Conservation (phyloP, 257 asterid species). For the Solanum bukasovii region DNA sequence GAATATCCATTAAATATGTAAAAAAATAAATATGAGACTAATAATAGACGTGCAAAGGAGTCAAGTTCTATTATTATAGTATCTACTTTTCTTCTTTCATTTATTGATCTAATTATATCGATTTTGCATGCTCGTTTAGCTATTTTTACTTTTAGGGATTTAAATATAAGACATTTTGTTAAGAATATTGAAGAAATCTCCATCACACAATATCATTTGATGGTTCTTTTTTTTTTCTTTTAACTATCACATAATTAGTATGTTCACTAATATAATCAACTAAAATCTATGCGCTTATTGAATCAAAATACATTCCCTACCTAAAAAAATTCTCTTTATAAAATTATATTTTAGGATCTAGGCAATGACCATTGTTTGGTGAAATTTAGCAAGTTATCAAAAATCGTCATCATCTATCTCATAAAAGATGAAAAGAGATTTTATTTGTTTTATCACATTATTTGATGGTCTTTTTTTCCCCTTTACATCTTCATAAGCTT, state of each 20-base stretch:
- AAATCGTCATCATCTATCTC: too few species aligned
- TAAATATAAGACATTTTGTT: too few species aligned
- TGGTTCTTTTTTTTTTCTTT: too few species aligned
- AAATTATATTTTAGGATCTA: background rate
- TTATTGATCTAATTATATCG: background rate
- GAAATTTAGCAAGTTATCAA: background rate
- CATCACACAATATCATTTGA: background rate
- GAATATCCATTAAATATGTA: background rate
- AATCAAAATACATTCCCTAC: background rate
- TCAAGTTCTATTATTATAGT: background rate
- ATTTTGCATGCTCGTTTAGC: background rate
- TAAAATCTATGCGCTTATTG: background rate
- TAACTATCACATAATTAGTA: background rate
- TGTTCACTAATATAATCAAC: background rate
- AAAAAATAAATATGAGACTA: background rate
- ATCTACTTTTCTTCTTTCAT: background rate
- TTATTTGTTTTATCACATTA: too few species aligned
- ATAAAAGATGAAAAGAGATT: too few species aligned
- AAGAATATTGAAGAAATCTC: background rate
- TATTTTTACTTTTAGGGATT: background rate
- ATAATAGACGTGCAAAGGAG: background rate
- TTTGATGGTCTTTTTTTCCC: background rate
- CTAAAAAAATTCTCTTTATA: background rate
- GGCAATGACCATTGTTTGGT: background rate
- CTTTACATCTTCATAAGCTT: background rate